A percentile compares a stretch with the other conserved stretches of the same genome.
Conservation (phyloP, 176 grass and related monocot species). For the Chloris gayana region DNA sequence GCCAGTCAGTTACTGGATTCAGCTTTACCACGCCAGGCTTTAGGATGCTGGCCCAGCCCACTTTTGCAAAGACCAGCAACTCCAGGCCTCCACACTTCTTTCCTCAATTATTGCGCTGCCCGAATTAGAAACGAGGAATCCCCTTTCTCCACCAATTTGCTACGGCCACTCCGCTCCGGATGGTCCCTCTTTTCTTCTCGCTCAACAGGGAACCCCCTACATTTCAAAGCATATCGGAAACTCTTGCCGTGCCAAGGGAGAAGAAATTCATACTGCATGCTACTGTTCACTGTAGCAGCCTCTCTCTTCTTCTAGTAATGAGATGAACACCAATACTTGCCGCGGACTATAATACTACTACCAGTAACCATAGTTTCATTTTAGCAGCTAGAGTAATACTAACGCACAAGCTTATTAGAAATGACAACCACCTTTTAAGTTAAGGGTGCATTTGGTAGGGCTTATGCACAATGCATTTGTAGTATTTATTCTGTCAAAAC, state of each 20-base stretch:
- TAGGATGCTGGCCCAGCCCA: slow-evolving; percentile 49
- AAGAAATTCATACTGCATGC: no score
- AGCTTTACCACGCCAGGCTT: slow-evolving; percentile 8
- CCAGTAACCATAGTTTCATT: no score
- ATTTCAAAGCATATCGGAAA: slow-evolving; percentile 14
- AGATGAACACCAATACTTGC: no score
- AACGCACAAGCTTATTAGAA: neutral
- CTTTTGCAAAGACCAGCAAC: slow-evolving; percentile 21
- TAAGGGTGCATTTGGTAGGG: no score
- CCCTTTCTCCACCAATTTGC: slow-evolving; percentile 26
- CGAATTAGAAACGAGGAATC: slow-evolving; percentile 84
- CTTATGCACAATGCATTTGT: no score
- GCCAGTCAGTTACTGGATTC: no score
- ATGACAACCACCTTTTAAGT: neutral
- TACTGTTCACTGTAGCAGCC: no score
- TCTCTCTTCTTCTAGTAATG: no score
- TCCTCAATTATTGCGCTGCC: slow-evolving; percentile 56
- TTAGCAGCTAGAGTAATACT: no score
- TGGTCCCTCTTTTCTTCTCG: slow-evolving; percentile 4
- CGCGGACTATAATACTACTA: no score
- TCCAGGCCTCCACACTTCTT: neutral
- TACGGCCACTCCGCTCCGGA: slow-evolving; percentile 42
- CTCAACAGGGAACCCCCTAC: neutral
- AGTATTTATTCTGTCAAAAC: no score
- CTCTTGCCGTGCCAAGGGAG: no score